Conservation (phyloP, 2,329 filamentous ascomycete genomes). For the Ophioceras dolichostomum region DNA sequence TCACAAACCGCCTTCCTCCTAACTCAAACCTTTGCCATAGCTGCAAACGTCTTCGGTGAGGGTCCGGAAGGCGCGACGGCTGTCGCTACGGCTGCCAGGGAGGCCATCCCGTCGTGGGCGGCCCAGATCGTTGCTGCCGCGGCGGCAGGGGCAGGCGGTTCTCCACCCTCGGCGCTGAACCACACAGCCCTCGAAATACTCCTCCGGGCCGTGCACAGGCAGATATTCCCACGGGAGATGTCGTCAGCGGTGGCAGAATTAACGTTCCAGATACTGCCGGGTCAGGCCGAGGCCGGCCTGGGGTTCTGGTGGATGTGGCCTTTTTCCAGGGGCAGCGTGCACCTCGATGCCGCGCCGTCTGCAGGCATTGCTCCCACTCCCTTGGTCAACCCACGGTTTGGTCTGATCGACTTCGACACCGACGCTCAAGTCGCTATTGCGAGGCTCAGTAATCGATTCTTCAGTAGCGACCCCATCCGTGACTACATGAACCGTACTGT, state of each 20-base stretch:
- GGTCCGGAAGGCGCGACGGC: slow-evolving; percentile 7
- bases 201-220: slow-evolving; percentile 29
- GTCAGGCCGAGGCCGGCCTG: slow-evolving; percentile 19
- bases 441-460: slow-evolving; percentile 9
- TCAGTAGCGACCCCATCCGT: slow-evolving; percentile 25
- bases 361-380: slow-evolving; percentile 28
- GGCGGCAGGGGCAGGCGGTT: slow-evolving; percentile 15
- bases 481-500: slow-evolving; percentile 26
- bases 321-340: slow-evolving; percentile 40
- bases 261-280: slow-evolving; percentile 20
- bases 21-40: slow-evolving; percentile 20
- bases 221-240: slow-evolving; percentile 34
- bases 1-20: slow-evolving; percentile 6
- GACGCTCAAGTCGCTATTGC: slow-evolving; percentile 7
- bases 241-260: slow-evolving; percentile 33
- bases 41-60: slow-evolving; percentile 19
- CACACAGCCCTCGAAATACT: slow-evolving; percentile 23
- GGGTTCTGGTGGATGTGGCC: slow-evolving; percentile 28
- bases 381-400: slow-evolving; percentile 40
- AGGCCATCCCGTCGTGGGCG: slow-evolving; percentile 17
- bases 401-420: slow-evolving; percentile 11
- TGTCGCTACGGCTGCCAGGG: slow-evolving; percentile 12
- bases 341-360: slow-evolving; percentile 32
- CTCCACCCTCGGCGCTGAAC: too few species aligned
- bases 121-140: slow-evolving; percentile 11